A percentile compares a stretch with the other conserved stretches of the same genome.
Conservation (phyloP, 805 yeast genomes). For the Candida morakotiae region DNA sequence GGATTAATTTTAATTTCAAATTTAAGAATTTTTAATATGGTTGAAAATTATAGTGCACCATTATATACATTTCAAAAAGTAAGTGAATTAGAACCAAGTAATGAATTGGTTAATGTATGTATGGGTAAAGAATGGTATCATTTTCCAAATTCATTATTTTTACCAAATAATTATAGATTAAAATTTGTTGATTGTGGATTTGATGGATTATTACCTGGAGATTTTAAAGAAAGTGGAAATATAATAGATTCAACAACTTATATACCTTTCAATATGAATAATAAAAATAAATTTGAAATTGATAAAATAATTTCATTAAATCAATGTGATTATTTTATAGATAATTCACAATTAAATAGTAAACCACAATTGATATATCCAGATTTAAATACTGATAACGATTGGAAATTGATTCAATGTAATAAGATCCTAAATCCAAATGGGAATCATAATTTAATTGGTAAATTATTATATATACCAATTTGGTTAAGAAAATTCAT, state of each 20-base stretch:
- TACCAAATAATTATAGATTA: slow-evolving; percentile 60
- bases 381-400: slow-evolving; percentile 8
- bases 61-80: slow-evolving; percentile 48
- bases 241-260: slow-evolving; percentile 34
- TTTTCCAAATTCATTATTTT: slow-evolving; percentile 82
- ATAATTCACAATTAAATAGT: slow-evolving; percentile 38
- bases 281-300: slow-evolving; percentile 61
- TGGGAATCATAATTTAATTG: slow-evolving; percentile 49
- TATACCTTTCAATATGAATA: slow-evolving; percentile 68
- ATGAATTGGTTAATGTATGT: slow-evolving; percentile 52
- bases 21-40: slow-evolving; percentile 57
- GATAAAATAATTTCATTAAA: slow-evolving; percentile 48
- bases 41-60: slow-evolving; percentile 71
- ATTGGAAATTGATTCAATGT: slow-evolving; percentile 51
- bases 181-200: slow-evolving; percentile 74
- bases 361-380: slow-evolving; percentile 30
- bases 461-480: slow-evolving; percentile 54
- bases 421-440: slow-evolving; percentile 50
- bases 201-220: slow-evolving; percentile 85
- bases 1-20: slow-evolving; percentile 17
- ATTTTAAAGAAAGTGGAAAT: slow-evolving; percentile 52
- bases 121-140: slow-evolving; percentile 96
- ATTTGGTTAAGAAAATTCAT: slow-evolving; percentile 15
- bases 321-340: slow-evolving; percentile 69
- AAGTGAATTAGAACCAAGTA: slow-evolving; percentile 10